Evolutionary conservation across 805 yeast species (phyloP).

Genomic region (Metschnikowia cerradonensis): DNA sequence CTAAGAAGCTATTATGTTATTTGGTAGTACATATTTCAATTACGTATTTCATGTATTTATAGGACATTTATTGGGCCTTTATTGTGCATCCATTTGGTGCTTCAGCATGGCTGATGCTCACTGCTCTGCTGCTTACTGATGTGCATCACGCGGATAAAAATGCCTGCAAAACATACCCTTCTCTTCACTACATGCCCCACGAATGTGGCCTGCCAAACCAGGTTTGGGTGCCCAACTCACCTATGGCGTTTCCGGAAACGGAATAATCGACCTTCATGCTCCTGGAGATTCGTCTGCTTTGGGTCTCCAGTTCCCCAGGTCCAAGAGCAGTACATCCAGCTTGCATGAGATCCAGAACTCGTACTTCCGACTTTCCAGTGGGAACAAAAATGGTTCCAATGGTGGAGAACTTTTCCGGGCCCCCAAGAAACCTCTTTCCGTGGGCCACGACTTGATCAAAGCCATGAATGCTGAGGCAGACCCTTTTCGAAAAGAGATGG

Average conservation of each 20-base stretch:
- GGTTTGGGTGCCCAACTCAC: conserved; percentile 17
- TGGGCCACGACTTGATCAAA: conserved; percentile 4
- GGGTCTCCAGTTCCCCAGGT: conserved; percentile 12
- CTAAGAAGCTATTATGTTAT: no score
- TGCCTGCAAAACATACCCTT: not conserved
- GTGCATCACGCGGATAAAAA: conserved; percentile 1
- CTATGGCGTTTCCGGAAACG: conserved; percentile 16
- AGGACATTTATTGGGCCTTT: no score
- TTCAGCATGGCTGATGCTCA: no score
- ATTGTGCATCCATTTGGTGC: no score
- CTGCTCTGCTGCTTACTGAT: not conserved
- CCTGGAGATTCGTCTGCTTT: not conserved
- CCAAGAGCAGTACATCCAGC: conserved; percentile 7
- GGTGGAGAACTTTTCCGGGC: not conserved
- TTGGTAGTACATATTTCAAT: no score
- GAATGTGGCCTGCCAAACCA: conserved; percentile 17
- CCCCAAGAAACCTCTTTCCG: not conserved
- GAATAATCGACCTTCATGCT: conserved; percentile 1
- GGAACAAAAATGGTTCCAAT: not conserved
- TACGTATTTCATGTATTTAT: no score
- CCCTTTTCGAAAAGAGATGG: conserved; percentile 8
- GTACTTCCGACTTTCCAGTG: conserved; percentile 3
- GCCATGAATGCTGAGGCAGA: conserved; percentile 10
- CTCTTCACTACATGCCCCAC: not conserved
- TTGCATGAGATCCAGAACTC: conserved; percentile 13